These are phyloP conservation scores for Fusarium neocosmosporiellum DNA, from an alignment of 2,329 filamentous ascomycete genomes.

Conservation along the genomic window DNA sequence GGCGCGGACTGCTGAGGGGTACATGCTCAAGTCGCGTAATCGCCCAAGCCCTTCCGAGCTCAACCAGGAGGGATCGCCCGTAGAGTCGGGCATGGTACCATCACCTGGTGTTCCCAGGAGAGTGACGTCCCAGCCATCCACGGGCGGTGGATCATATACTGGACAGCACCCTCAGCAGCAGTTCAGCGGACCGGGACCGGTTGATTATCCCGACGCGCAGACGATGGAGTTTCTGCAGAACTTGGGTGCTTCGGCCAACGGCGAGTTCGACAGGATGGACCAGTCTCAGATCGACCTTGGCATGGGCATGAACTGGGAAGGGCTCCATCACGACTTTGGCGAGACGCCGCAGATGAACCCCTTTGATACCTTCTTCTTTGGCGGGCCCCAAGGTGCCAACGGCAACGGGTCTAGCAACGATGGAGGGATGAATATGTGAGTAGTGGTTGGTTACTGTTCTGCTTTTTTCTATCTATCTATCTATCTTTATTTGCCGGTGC, in stretches of 20 bases:
- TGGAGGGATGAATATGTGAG: conserved; percentile 43
- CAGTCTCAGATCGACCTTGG: conserved; percentile 71
- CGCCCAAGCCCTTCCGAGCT: conserved; percentile 47
- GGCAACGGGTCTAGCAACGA: conserved; percentile 35
- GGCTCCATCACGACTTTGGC: conserved; percentile 71
- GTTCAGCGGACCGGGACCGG: conserved; percentile 49
- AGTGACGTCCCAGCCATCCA: conserved; percentile 49
- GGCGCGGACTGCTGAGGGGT: conserved; percentile 47
- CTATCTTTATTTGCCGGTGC: conserved; percentile 23
- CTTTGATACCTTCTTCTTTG: conserved; percentile 81
- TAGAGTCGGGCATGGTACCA: conserved; percentile 58
- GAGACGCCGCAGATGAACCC: conserved; percentile 72
- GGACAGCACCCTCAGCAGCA: conserved; percentile 44
- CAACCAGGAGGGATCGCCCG: conserved; percentile 46
- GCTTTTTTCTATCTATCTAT: not conserved
- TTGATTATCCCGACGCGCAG: conserved; percentile 61
- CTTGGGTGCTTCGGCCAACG: conserved; percentile 50
- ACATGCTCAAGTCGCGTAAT: conserved; percentile 46
- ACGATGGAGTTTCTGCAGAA: conserved; percentile 65
- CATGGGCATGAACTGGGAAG: conserved; percentile 73
- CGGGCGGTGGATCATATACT: conserved; percentile 46
- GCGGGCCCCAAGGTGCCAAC: conserved; percentile 58
- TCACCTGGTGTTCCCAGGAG: conserved; percentile 57
- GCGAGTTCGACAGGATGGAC: conserved; percentile 49
- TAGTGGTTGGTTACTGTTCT: conserved; percentile 1